Base-by-base conservation (phyloP, 176 grass and related monocot genomes). In the Secale cereale region DNA sequence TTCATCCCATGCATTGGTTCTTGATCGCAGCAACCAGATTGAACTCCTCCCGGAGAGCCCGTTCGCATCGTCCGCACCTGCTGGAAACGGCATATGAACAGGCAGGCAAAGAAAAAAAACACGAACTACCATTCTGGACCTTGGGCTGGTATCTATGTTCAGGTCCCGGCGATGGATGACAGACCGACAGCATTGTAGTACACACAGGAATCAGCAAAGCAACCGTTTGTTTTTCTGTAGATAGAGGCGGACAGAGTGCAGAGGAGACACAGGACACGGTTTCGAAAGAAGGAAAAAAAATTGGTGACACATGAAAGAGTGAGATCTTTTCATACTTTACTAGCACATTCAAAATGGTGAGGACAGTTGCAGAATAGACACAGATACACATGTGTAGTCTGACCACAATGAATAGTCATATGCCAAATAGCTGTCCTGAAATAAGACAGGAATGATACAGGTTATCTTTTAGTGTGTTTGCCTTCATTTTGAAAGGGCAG, bases 31-130 rank as follows among this genome's bases (percentile, higher is more conserved):
- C 27, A 76, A 74, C 70, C 85, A 94, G 65, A 86, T 92, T 35
- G 87, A 94, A 78, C 90, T 94, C 54, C 89, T 94, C 25, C 92
- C 92, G 12, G 90, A 94, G 17, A 94, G 87, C 59, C 92, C 92
- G 2, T 94, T 94, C 2, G 74, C 79, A 28, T 83, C 85, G 29
- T 87, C 82, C 1, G 67, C 41, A 0, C 69, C 82, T 2, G 41
- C 77, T 75, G 89, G 81, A 79, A 74, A 80, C 65, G 73, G 9
- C 56, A 78, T 89, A 62, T 91, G 73, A 19, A 19, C 73, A 83
- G 65, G 60, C 36, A 91, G 57, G 40, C 8, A 62, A 59, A 30
- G 48, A 25, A n/a, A 8, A 67, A 7, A 76, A 85, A 67, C 48
- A 52, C 16, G 48, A 25, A 74, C 3, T 16, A 28, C 37, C n/a